Evolutionary conservation across 139 green algal species (phyloP), one percentile per base, ranked within the genome.

Genomic region (Chlamydomonas urium): DNA sequence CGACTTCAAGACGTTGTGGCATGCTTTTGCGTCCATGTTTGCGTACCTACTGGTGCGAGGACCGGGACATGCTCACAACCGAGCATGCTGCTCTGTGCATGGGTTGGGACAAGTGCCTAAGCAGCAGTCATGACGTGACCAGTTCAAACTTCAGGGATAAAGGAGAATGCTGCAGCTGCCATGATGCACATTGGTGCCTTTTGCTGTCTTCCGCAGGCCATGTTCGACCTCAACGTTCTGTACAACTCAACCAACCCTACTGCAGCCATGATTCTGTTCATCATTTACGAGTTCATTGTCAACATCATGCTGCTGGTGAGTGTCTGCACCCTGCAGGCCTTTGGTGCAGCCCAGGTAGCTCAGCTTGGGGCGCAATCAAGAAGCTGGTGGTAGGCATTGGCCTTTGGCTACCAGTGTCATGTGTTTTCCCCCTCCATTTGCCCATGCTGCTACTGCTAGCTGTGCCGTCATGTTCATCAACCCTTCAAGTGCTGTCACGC

Each of bases 181-280:
- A 62, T 62, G 24, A 62, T 14, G 53, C 53, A 62, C 53, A 62
- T 24, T 17, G 6, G 59, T 66, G 28, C 32, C 17, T 38, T 53
- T 23, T 34, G 31, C 8, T 68, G 38, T 34, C 10, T 42, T 31
- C 58, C 60, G 38, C 70, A 78, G 38, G 76, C 74, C 23, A 85
- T 85, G 79, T 88, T 85, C 72, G 82, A 83, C 62, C 77, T 83
- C 71, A 79, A 73, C 37, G 5, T 83, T 26, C 69, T 88, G 21
- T 88, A 88, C 74, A 79, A 74, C 67, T 79, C 66, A 62, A 82
- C 78, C 61, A 82, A 88, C 67, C 82, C 82, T 28, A 65, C 74
- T 2, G 66, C 80, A 1, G 76, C 82, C 26, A 88, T 88, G 82
- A 2, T 88, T 17, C 71, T 88, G 65, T 88, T 88, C 74, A 83